Base-by-base conservation (phyloP, 208 protist species). In the Acanthamoeba triangularis region DNA sequence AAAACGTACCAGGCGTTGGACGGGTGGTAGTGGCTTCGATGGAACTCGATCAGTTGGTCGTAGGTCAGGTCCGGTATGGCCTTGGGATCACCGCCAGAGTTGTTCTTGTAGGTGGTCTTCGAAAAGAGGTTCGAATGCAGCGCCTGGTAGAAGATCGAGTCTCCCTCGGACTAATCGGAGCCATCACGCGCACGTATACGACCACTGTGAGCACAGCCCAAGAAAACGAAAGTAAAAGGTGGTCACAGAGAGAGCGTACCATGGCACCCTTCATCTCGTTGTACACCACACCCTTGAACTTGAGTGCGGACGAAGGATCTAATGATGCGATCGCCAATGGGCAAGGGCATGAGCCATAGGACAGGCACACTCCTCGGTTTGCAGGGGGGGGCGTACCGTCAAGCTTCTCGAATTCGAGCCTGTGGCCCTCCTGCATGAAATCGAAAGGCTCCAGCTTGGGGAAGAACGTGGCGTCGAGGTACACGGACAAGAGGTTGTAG, bases 261-360 rank as follows among this genome's bases (percentile, higher is more conserved):
- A 97, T n/a, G 28, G 92, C 95, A 35, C 97, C 97, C 61, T 98
- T 98, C 97, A 98, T 98, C 49, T 98, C 97, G 56, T 97, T 98
- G 44, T 97, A 98, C 13, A 98, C 97, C 20, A 98, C 96, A 37
- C 97, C 97, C 63, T 98, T 98, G 54, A 95, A 96, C 44, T 94
- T 61, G 30, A 97, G 72, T 14, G 37, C 23, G 3, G 59, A 90
- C 28, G 90, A 80, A 18, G 93, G 28, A 33, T 85, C 76, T 95
- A 52, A 16, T 10, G 61, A 25, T 14, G 33, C 25, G 18, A 90
- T 8, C 20, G 30, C 74, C 35, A 69, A 14, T 69, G 1, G 63
- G 25, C 25, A 8, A 69, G 63, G 13, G 54, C 5, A 61, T 13
- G 23, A 61, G 54, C 8, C 23, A 25, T 4, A 61, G 20, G 20